These are phyloP conservation scores for Corymbia maculata DNA, from an alignment of 345 rosid genomes.

Conservation along the genomic window DNA sequence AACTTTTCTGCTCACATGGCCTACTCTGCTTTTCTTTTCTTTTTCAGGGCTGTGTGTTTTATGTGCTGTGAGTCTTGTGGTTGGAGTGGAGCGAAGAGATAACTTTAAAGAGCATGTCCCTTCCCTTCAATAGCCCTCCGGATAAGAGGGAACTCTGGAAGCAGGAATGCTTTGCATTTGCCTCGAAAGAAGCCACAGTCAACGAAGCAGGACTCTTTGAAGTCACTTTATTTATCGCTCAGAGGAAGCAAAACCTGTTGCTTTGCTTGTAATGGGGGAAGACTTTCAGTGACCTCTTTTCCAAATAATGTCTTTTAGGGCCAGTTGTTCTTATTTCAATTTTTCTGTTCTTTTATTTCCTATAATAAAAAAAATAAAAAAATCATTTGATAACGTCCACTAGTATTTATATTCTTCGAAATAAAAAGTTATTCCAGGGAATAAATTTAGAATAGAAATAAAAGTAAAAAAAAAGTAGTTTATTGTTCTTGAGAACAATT, in stretches of 20 bases:
- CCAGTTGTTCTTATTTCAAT: no score
- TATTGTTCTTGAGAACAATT: no score
- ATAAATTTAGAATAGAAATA: no score
- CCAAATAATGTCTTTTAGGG: neutral
- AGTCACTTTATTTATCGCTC: neutral
- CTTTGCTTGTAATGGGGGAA: neutral
- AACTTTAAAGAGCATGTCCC: neutral
- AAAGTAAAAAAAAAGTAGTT: no score
- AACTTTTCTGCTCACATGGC: constrained; percentile 41
- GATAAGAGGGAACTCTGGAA: neutral
- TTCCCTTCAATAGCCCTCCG: neutral
- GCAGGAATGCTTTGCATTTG: neutral
- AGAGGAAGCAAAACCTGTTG: neutral
- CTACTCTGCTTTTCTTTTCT: constrained; percentile 6
- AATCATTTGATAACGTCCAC: no score
- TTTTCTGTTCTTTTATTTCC: no score
- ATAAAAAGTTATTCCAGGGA: no score
- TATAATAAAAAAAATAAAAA: no score
- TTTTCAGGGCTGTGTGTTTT: constrained; percentile 1
- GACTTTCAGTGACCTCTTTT: neutral
- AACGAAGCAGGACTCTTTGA: neutral
- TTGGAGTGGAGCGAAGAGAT: neutral
- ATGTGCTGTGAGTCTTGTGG: neutral
- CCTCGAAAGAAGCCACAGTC: neutral
- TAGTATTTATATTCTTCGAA: no score